Conservation (phyloP, 1,284 basidiomycete species). For the Termitomyces sp. region DNA sequence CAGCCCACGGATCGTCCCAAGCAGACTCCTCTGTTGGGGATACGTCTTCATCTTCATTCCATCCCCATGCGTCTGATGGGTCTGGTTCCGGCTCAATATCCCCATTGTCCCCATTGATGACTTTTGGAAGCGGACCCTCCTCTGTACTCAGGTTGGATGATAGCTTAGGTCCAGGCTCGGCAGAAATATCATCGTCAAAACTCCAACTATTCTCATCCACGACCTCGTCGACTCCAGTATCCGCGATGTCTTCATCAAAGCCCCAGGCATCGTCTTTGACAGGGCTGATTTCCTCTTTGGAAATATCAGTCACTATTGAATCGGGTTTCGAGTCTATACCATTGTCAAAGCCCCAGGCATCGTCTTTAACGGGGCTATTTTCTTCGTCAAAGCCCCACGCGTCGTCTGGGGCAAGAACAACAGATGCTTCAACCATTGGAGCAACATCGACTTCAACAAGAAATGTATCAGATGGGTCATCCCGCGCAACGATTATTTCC, state of each 20-base stretch:
- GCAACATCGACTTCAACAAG: slow-evolving; percentile 33
- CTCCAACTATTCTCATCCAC: slow-evolving; percentile 48
- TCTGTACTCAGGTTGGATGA: slow-evolving; percentile 8
- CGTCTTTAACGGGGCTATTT: slow-evolving; percentile 26
- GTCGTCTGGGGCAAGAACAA: slow-evolving; percentile 32
- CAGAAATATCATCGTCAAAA: slow-evolving; percentile 46
- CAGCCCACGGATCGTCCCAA: slow-evolving; percentile 64
- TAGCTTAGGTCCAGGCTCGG: slow-evolving; percentile 12
- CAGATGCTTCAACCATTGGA: slow-evolving; percentile 24
- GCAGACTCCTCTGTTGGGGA: slow-evolving; percentile 28
- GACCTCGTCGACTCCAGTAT: slow-evolving; percentile 6
- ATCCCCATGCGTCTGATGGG: slow-evolving; percentile 61
- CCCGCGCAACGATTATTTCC: slow-evolving; percentile 38
- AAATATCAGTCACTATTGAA: slow-evolving; percentile 1
- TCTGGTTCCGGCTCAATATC: slow-evolving; percentile 33
- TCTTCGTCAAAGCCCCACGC: slow-evolving; percentile 17
- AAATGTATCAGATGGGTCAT: slow-evolving; percentile 33
- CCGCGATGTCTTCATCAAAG: slow-evolving; percentile 29
- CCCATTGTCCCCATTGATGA: slow-evolving; percentile 20
- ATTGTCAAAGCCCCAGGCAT: slow-evolving; percentile 36
- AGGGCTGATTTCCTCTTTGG: slow-evolving; percentile 22
- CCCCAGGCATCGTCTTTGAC: slow-evolving; percentile 38
- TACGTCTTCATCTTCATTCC: slow-evolving; percentile 43
- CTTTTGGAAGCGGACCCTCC: slow-evolving; percentile 15
- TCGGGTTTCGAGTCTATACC: slow-evolving; percentile 19